phyloP scores from a whole-genome alignment of 768 basidiomycete species.

The Trichaptum fuscoviolaceum region DNA sequence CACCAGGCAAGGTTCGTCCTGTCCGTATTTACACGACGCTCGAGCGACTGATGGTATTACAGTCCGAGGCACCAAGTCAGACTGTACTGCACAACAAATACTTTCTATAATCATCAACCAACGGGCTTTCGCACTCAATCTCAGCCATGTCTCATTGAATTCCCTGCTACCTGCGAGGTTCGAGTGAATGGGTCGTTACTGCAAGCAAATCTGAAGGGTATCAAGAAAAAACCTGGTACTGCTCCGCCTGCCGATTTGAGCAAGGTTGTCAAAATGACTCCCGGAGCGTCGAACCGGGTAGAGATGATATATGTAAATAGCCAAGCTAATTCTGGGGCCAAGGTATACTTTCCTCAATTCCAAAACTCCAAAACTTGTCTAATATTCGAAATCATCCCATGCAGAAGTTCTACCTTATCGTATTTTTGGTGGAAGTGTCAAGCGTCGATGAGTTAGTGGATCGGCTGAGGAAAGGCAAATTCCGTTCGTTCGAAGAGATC shows the following conservation, averaged over 20 bases:
- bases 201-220: constrained; percentile 74
- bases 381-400: neutral
- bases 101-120: constrained; percentile 52
- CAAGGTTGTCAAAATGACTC: constrained; percentile 35
- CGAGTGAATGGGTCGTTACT: constrained; percentile 72
- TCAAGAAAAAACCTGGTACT: constrained; percentile 94
- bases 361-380: constrained; percentile 3
- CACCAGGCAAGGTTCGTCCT: constrained; percentile 45
- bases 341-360: constrained; percentile 39
- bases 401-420: constrained; percentile 83
- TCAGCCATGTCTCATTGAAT: constrained; percentile 75
- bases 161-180: constrained; percentile 88
- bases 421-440: constrained; percentile 79
- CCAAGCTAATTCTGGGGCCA: constrained; percentile 66
- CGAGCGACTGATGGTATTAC: constrained; percentile 5
- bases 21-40: neutral
- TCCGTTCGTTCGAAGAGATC: constrained; percentile 57
- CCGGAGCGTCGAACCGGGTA: constrained; percentile 55
- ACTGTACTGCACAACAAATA: constrained; percentile 83
- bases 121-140: constrained; percentile 46
- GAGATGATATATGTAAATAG: constrained; percentile 92
- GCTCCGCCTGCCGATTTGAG: constrained; percentile 81
- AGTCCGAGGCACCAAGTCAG: constrained; percentile 77
- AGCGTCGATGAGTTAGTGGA: constrained; percentile 66
- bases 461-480: constrained; percentile 62